phyloP scores from a whole-genome alignment of 768 basidiomycete genomes.

The Xerocomellus amylosporus region DNA sequence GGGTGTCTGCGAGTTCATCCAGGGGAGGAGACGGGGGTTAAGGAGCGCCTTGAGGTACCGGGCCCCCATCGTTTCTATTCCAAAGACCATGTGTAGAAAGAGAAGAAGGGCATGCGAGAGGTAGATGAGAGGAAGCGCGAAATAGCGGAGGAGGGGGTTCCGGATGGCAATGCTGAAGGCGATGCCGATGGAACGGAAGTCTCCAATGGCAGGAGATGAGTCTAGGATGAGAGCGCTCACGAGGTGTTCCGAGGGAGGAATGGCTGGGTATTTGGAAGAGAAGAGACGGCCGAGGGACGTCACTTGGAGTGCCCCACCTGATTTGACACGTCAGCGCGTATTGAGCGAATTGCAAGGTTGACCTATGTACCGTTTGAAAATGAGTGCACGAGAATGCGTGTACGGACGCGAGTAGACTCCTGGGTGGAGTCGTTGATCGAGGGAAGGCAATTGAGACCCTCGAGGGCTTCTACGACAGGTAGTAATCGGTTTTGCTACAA shows the following conservation, averaged over 20 bases:
- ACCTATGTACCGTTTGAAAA: slow-evolving; percentile 29
- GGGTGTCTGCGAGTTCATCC: slow-evolving; percentile 31
- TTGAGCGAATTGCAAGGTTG: background rate
- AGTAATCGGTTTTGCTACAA: slow-evolving; percentile 18
- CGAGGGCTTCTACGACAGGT: slow-evolving; percentile 23
- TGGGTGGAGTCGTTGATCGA: background rate
- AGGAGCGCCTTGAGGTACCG: slow-evolving; percentile 14
- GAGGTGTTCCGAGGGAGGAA: background rate
- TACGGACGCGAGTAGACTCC: background rate
- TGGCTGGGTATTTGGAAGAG: slow-evolving; percentile 15
- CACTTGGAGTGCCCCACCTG: slow-evolving; percentile 26
- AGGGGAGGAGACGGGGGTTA: slow-evolving; percentile 29
- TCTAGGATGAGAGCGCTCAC: slow-evolving; percentile 22
- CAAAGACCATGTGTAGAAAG: slow-evolving; percentile 12
- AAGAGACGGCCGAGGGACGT: slow-evolving; percentile 18
- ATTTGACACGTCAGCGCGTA: background rate
- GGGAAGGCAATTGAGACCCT: slow-evolving; percentile 24
- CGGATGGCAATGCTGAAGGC: slow-evolving; percentile 23
- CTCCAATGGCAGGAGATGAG: slow-evolving; percentile 17
- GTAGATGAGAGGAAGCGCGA: slow-evolving; percentile 15
- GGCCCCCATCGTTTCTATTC: slow-evolving; percentile 9
- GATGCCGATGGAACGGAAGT: slow-evolving; percentile 14
- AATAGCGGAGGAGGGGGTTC: slow-evolving; percentile 18
- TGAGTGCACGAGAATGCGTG: slow-evolving; percentile 27
- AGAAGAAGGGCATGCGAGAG: slow-evolving; percentile 12